Percentiles rank a stretch among this genome's conserved stretches.
These are phyloP conservation scores for Bretziella fagacearum DNA, from an alignment of 2,329 filamentous ascomycete species.

Conservation along the genomic window DNA sequence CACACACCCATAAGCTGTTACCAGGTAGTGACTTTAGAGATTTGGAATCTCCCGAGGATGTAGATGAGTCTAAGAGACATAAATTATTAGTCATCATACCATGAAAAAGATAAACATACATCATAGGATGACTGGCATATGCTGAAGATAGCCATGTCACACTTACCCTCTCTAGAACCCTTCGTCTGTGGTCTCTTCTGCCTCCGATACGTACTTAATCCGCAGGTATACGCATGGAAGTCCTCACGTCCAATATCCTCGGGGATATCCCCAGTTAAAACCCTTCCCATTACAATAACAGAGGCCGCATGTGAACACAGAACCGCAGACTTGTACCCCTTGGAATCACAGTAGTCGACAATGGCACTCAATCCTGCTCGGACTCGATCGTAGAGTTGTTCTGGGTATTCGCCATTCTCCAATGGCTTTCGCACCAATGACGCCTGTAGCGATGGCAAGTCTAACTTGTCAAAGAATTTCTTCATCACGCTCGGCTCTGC, in stretches of 20 bases:
- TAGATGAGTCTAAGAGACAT: too few species aligned
- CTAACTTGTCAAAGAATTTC: slow-evolving; percentile 48
- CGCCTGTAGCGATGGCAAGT: slow-evolving; percentile 40
- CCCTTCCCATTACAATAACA: slow-evolving; percentile 71
- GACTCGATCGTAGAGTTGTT: slow-evolving; percentile 63
- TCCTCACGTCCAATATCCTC: slow-evolving; percentile 55
- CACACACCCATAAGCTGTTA: slow-evolving; percentile 64
- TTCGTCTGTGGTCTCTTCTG: not conserved
- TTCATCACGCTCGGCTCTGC: slow-evolving; percentile 46
- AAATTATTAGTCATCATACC: too few species aligned
- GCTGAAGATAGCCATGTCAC: not conserved
- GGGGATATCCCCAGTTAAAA: slow-evolving; percentile 63
- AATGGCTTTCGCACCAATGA: slow-evolving; percentile 38
- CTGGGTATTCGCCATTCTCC: slow-evolving; percentile 60
- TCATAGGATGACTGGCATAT: not conserved
- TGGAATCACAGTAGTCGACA: slow-evolving; percentile 54
- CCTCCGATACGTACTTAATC: slow-evolving; percentile 46
- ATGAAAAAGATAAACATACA: too few species aligned
- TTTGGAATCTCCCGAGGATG: too few species aligned
- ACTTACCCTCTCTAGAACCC: too few species aligned
- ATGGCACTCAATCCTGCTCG: slow-evolving; percentile 53
- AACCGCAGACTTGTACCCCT: slow-evolving; percentile 52
- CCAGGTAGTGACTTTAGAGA: slow-evolving; percentile 4
- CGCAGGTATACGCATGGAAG: slow-evolving; percentile 72
- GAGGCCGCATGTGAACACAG: slow-evolving; percentile 82